Base-by-base conservation (phyloP, 192 early-diverging fungal species). In the Pilaira anomala region DNA sequence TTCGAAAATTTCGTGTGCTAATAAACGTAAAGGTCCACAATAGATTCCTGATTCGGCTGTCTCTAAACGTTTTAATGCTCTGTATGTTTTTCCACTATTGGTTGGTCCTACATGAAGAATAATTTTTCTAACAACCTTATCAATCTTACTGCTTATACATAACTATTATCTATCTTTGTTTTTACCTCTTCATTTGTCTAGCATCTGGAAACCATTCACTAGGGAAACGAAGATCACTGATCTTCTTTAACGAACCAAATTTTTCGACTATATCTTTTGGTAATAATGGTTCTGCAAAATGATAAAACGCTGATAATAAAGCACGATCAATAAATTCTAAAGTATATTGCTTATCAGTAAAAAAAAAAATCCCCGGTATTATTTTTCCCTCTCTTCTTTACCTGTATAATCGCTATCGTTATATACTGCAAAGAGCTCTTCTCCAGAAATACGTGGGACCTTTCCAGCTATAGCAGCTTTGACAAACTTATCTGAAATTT, bases 61-160 rank as follows among this genome's bases (percentile, higher is more conserved):
- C 54, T 86, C 74, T 36, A 98, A 82, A 29, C 87, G 79, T 63
- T 89, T 55, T 12, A 98, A 68, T 7, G 96, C 96, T 30, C 82
- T 78, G 72, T 96, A 88, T 2, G 96, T 98, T 67, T 98, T 98
- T 67, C 96, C 96, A 21, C 91, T 93, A 76, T 98, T 98, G 6
- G 96, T 98, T 39, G 96, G 96, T 7, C 96, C 96, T 21, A 98
- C 90, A 64, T 98, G 95, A 76, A 96, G 80, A 28, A 93, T 82
- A 53, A 98, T 92, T 26, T 86, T 88, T 26, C 91, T 88, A 63
- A n/a, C n/a, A n/a, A n/a, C n/a, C n/a, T n/a, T n/a, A n/a, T 29
- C 4, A 61, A 19, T 26, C 3, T 48, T 42, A 6, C 12, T 12
- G 14, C 26, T 6, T 11, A 16, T 61, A n/a, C 39, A 60, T 18